Percentiles rank a stretch among this genome's conserved stretches.
Conservation (phyloP, 352 stramenopile species). For the Globisporangium parvum region DNA sequence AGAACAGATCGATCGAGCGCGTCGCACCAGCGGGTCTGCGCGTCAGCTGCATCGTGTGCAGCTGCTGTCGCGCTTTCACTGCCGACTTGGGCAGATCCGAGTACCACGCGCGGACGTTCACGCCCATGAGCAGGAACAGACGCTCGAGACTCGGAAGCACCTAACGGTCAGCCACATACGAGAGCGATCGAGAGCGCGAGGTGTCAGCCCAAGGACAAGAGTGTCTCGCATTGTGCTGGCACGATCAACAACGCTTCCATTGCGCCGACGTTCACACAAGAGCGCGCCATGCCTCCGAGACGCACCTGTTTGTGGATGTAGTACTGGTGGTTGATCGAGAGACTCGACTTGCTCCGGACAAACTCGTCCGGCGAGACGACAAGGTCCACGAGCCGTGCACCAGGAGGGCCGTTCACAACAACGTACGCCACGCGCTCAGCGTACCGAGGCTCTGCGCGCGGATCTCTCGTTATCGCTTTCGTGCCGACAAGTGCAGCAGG, state of each 20-base stretch:
- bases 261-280: no score
- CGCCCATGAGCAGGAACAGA: slow-evolving; percentile 72
- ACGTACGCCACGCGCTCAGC: slow-evolving; percentile 89
- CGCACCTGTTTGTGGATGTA: slow-evolving; percentile 89
- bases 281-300: background rate
- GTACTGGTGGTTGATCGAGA: slow-evolving; percentile 89
- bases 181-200: background rate
- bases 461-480: slow-evolving; percentile 77
- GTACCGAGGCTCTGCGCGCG: slow-evolving; percentile 69
- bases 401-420: slow-evolving; percentile 84
- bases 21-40: background rate
- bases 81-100: slow-evolving; percentile 42
- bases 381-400: slow-evolving; percentile 85
- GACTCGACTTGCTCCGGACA: slow-evolving; percentile 27
- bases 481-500: slow-evolving; percentile 72
- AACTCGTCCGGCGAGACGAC: slow-evolving; percentile 83
- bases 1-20: slow-evolving; percentile 77
- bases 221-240: background rate
- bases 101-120: slow-evolving; percentile 77
- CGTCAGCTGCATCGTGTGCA: background rate
- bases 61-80: slow-evolving; percentile 48
- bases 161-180: slow-evolving; percentile 15
- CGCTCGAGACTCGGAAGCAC: slow-evolving; percentile 82
- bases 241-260: background rate
- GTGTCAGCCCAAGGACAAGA: background rate